phyloP scores from a whole-genome alignment of 441 rosid genomes.

The Aquilaria agallochum region DNA sequence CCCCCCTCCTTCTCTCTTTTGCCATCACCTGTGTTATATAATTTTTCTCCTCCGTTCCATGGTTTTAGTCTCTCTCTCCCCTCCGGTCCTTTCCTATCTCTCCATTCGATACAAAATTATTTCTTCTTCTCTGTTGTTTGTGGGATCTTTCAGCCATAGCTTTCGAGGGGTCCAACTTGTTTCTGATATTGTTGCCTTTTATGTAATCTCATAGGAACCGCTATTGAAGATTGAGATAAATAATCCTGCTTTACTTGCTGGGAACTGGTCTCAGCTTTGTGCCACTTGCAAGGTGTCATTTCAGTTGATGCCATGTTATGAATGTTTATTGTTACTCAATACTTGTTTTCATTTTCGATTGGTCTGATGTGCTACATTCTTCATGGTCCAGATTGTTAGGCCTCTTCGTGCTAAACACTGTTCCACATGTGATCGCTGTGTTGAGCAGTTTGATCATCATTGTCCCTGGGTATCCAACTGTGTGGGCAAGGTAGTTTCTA shows the following conservation, averaged over 20 bases:
- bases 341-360: not conserved
- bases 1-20: slow-evolving; percentile 16
- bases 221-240: slow-evolving; percentile 89
- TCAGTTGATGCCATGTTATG: slow-evolving; percentile 8
- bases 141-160: not conserved
- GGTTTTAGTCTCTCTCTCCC: not conserved
- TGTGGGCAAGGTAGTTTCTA: slow-evolving; percentile 78
- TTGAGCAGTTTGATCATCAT: slow-evolving; percentile 98
- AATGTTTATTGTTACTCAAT: slow-evolving; percentile 5
- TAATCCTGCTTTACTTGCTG: slow-evolving; percentile 84
- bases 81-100: not conserved
- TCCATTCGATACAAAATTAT: not conserved
- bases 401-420: slow-evolving; percentile 99
- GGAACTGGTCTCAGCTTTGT: slow-evolving; percentile 98
- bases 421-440: slow-evolving; percentile 91
- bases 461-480: slow-evolving; percentile 99
- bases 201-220: slow-evolving; percentile 60
- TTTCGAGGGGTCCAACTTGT: not conserved
- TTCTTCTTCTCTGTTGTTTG: not conserved
- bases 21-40: not conserved
- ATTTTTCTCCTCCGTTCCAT: not conserved
- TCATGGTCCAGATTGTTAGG: slow-evolving; percentile 64
- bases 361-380: slow-evolving; percentile 13
- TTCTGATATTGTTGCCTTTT: not conserved
- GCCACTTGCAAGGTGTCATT: slow-evolving; percentile 90